Evolutionary conservation across 1,284 basidiomycete species (phyloP), one percentile per base, ranked within the genome.

Genomic region (Rhodofomes roseus): DNA sequence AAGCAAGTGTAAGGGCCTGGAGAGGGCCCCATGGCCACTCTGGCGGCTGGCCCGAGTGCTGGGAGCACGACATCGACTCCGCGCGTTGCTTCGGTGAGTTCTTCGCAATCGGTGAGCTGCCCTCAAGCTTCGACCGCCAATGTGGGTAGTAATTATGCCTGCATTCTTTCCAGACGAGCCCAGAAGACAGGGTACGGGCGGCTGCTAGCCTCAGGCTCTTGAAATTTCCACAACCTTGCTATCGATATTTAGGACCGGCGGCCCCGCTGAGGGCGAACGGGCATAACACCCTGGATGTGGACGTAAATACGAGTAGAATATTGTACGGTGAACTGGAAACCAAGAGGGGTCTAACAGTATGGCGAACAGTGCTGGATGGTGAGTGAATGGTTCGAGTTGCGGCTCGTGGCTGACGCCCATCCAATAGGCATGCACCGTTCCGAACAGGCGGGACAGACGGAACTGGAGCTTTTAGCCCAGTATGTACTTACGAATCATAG

Each of bases 31-130:
- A 66, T 44, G n/a, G n/a, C n/a, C n/a, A n/a, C n/a, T n/a, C n/a
- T n/a, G n/a, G n/a, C n/a, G n/a, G n/a, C n/a, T 60, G 89, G 87
- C 1, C 89, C 88, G 1, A 90, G 78, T 1, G 84, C 81, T 44
- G 87, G 89, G 25, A 90, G 69, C 25, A 90, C 81, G 44, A 81
- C 81, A 56, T 88, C 76, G 2, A 85, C 81, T 31, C 79, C 81
- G 60, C 81, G 69, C 63, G 89, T 71, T 1, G 86, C 86, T 43
- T 74, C 71, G 27, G 75, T 70, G 57, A 89, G 72, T 23, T 74
- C 72, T 20, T 78, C 75, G 7, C 71, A 65, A 51, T 90, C 81
- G 18, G 78, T 78, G 7, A 90, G 77, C 50, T 81, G 72, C 8
- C 87, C 86, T 60, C 82, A 74, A 53, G 85, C 65, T 56, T 89